These are phyloP conservation scores for Mucor velutinosus DNA, from an alignment of 371 early-diverging fungal species.

Conservation along the genomic window DNA sequence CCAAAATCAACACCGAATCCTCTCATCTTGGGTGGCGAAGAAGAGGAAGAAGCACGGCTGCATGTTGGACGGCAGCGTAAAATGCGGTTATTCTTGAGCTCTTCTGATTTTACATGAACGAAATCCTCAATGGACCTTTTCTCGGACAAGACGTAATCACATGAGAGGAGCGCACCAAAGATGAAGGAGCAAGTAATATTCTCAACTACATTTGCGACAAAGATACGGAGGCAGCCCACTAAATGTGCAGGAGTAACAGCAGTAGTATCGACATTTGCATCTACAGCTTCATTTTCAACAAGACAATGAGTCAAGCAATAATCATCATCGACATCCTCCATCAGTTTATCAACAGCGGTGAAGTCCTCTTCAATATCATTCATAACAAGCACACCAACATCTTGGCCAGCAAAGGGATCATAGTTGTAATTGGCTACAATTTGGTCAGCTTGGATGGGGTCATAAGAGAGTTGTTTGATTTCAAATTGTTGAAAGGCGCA, in stretches of 20 bases:
- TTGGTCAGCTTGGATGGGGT: neutral
- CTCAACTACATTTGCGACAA: neutral
- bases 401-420: neutral
- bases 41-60: neutral
- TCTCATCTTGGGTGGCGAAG: constrained; percentile 5
- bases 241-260: neutral
- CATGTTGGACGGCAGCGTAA: neutral
- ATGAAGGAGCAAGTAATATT: neutral
- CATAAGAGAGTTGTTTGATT: neutral
- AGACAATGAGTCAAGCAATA: neutral
- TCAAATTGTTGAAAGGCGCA: neutral
- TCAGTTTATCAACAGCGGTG: neutral
- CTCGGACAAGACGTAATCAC: constrained; percentile 4
- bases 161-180: neutral
- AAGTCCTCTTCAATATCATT: neutral
- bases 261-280: neutral
- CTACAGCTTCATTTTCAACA: neutral
- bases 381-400: neutral
- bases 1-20: constrained; percentile 14
- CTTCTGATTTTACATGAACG: neutral
- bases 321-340: neutral
- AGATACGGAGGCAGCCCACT: neutral
- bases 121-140: neutral
- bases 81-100: neutral
- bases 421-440: neutral